Evolutionary conservation across 208 protist genomes (phyloP).

Genomic region (Trypanosoma theileri): DNA sequence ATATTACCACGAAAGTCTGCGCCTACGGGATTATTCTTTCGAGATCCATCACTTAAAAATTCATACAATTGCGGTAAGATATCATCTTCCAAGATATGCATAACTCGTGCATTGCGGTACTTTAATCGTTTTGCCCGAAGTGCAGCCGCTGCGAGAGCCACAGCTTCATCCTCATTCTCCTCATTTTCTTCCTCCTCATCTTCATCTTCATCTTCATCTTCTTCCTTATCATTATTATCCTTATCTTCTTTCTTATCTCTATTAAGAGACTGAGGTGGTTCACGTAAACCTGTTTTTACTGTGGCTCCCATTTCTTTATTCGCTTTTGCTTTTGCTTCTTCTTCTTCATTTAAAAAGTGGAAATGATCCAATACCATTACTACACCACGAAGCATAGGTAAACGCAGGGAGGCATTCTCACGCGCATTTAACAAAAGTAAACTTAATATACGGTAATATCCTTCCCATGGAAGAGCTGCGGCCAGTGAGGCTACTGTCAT

Average conservation of each 20-base stretch:
- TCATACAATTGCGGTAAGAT: slow-evolving; percentile 85
- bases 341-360: slow-evolving; percentile 65
- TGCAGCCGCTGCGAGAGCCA: slow-evolving; percentile 17
- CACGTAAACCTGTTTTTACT: neutral
- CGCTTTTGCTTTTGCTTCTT: slow-evolving; percentile 21
- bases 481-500: slow-evolving; percentile 70
- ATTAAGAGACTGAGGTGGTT: neutral
- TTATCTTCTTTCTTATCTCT: slow-evolving; percentile 5
- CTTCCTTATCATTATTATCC: neutral
- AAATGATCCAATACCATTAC: slow-evolving; percentile 88
- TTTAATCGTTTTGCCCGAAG: slow-evolving; percentile 43
- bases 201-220: slow-evolving; percentile 22
- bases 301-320: neutral
- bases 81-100: slow-evolving; percentile 75
- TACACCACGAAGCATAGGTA: slow-evolving; percentile 85
- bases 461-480: slow-evolving; percentile 78
- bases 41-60: slow-evolving; percentile 56
- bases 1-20: slow-evolving; percentile 42
- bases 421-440: slow-evolving; percentile 78
- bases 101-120: slow-evolving; percentile 59
- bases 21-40: slow-evolving; percentile 24
- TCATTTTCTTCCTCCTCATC: slow-evolving; percentile 21
- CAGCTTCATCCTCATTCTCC: slow-evolving; percentile 63
- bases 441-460: slow-evolving; percentile 84
- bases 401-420: slow-evolving; percentile 57